Evolutionary conservation across 441 rosid genomes (phyloP), one percentile per base, ranked within the genome.

Genomic region (Macaranga tanarius): DNA sequence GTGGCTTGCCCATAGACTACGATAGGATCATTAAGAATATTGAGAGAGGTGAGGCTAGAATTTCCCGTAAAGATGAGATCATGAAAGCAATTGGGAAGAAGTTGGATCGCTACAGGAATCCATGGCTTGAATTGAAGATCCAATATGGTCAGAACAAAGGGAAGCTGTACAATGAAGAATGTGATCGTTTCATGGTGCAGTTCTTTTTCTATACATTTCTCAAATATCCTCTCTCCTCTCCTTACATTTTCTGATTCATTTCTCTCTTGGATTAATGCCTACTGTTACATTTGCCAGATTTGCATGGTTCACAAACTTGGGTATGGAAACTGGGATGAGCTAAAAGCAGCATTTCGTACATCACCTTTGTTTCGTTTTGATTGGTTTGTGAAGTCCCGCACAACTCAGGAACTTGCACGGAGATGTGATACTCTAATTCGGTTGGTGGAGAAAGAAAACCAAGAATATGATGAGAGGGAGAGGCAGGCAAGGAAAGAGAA

Each of bases 261-360:
- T 22, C 16, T 23, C 48, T 16, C 25, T 34, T 8, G 34, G 13
- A 15, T 57, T 73, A 69, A 75, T 73, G 12, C 16, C 57, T 52
- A 72, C 47, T 65, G 31, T 28, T 51, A 10, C 67, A 47, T 54
- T 57, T 10, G 22, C 65, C 89, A 93, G 99, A 87, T 93, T 79
- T 93, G 99, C 91, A 96, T 89, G 98, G 91, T 96, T 75, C 98
- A 93, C 89, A 88, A 92, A 80, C 95, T 96, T 81, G 98, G 99
- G 13, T 93, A 96, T 81, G 99, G 99, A 74, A 93, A 96, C 71
- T 96, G 99, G 97, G 99, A 96, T 72, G 99, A 96, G 80, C 89
- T 96, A 68, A 96, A 96, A 85, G 86, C 92, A 0, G 96, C 89
- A 57, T 93, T 96, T 77, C 90, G 93, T 42, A 91, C 93, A 19